These are phyloP conservation scores for Kodamaea alishanica DNA, from an alignment of 1,139 yeast genomes.

Conservation along the genomic window DNA sequence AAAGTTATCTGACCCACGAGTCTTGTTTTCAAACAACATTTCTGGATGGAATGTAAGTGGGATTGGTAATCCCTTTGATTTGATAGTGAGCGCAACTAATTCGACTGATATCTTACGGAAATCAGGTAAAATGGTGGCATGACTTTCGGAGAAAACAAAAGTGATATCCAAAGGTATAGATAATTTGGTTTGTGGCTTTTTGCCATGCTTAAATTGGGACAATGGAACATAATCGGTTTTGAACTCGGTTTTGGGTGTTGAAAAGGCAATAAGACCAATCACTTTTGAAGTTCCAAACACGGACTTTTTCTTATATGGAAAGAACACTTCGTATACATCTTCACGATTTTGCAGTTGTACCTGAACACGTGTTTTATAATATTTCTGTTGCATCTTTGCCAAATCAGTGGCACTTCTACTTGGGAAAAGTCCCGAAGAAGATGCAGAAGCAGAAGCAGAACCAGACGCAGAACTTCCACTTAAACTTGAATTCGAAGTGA, in stretches of 20 bases:
- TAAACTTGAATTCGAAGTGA: neutral
- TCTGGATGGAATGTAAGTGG: conserved; percentile 38
- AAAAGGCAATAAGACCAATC: conserved; percentile 32
- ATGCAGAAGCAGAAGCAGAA: neutral
- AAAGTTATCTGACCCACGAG: conserved; percentile 30
- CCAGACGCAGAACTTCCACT: neutral
- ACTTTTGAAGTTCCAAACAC: conserved; percentile 31
- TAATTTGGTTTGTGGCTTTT: conserved; percentile 14
- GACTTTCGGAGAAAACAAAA: conserved; percentile 21
- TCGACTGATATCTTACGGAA: conserved; percentile 31
- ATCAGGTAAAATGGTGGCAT: conserved; percentile 24
- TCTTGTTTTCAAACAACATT: conserved; percentile 33
- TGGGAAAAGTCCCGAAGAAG: conserved; percentile 11
- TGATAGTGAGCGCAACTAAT: conserved; percentile 29
- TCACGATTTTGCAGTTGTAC: conserved; percentile 4
- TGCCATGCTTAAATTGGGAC: conserved; percentile 10
- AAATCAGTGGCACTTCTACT: conserved; percentile 23
- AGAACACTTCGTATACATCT: conserved; percentile 28
- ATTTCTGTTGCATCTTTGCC: conserved; percentile 31
- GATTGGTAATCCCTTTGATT: conserved; percentile 32
- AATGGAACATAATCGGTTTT: conserved; percentile 22
- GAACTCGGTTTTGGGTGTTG: conserved; percentile 30
- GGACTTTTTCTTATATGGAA: conserved; percentile 31
- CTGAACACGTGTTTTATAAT: conserved; percentile 19
- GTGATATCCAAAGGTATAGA: conserved; percentile 28